These are phyloP conservation scores for Syzygium aromaticum DNA, from an alignment of 345 rosid species.

Conservation along the genomic window DNA sequence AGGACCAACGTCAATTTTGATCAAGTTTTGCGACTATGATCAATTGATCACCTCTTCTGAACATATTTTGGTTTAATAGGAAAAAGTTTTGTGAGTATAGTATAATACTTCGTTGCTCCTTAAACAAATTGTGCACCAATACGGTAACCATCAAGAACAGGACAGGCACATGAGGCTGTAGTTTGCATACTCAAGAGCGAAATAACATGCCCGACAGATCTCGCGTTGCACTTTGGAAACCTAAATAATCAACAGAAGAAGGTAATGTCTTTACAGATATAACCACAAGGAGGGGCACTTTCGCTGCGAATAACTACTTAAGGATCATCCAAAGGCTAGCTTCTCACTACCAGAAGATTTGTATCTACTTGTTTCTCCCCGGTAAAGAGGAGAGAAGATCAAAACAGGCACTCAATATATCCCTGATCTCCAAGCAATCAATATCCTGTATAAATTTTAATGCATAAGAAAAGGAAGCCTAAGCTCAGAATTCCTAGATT, in stretches of 20 bases:
- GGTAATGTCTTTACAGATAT: not conserved
- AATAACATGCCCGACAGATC: not conserved
- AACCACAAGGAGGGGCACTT: not conserved
- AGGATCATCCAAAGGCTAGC: not conserved
- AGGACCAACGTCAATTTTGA: not conserved
- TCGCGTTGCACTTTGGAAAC: not conserved
- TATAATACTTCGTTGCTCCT: not conserved
- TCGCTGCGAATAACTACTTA: not conserved
- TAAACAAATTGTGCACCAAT: not conserved
- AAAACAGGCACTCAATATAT: not conserved
- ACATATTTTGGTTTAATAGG: not conserved
- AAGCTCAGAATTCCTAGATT: not conserved
- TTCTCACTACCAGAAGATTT: not conserved
- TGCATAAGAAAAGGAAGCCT: not conserved
- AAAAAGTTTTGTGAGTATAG: not conserved
- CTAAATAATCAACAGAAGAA: not conserved
- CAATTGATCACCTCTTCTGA: not conserved
- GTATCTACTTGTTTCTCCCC: not conserved
- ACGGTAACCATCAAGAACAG: not conserved
- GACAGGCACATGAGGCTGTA: not conserved
- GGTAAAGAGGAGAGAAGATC: not conserved
- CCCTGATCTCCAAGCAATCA: not conserved
- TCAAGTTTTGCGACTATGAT: not conserved
- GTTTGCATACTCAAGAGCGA: not conserved
- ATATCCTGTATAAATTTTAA: not conserved